Evolutionary conservation across 2,329 filamentous ascomycete species (phyloP), one percentile per base, ranked within the genome.

Genomic region (Calonectria henricotiae): DNA sequence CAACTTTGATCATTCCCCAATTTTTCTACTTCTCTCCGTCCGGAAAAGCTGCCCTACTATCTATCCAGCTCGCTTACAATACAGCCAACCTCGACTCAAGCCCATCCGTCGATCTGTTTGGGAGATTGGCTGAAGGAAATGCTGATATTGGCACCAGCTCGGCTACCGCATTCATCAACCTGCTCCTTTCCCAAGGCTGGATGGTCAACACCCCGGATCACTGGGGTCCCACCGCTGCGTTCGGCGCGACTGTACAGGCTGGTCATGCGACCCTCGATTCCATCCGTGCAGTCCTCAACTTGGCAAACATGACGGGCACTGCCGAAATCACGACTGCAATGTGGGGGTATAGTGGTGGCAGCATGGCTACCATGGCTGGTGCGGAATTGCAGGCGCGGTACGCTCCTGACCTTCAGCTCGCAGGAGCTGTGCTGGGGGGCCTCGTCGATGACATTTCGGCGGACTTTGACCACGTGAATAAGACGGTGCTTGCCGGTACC

Each of bases 231-330:
- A 74, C 73, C 4, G 84, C 85, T 6, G 80, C 84, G 0, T 87
- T 86, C 73, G 79, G 80, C 0, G 81, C 82, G 1, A 84, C 82
- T 25, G 75, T 79, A 1, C 79, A 82, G 37, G 80, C 79, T 5
- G 85, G 83, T 0, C 80, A 86, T 61, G 81, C 82, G 0, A 83
- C 82, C 8, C 76, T 86, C 30, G 82, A 87, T 68, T 79, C 80
- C 2, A 67, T 85, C 3, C 81, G 84, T 9, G 83, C 84, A 1
- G 81, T 82, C 3, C 69, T 83, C 5, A 71, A 71, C 13, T 64
- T 68, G 15, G 27, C 72, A 1, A 65, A 41, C 2, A 5, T 65
- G 13, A 61, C n/a, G 0, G n/a, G 51, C 0, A 25, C 9, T 2
- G 2, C 7, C 0, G 46, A 37, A 5, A 63, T 70, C 5, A 71